Evolutionary conservation across 768 basidiomycete species (phyloP), one percentile per base, ranked within the genome.

Genomic region (Lyophyllum shimeji): DNA sequence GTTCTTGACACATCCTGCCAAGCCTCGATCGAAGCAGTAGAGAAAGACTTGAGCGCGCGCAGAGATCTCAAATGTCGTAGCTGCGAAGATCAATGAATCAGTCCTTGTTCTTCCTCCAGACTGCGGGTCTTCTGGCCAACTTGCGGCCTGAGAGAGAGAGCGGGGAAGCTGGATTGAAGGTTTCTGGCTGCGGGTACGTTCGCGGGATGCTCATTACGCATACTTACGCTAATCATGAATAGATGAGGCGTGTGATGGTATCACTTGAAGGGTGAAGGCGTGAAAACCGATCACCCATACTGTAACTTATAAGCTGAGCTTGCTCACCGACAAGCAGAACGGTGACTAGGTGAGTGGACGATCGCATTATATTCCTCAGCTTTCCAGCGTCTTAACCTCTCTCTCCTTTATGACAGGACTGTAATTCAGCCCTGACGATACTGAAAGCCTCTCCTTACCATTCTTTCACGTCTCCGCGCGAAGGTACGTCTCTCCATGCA

Each of bases 371-470:
- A 27, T 46, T 9, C 3, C 27, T 13, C 7, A 20, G 24, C 20
- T 12, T 18, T n/a, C 12, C 31, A 12, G 15, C 4, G 11, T 12
- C 15, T 13, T 37, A 5, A 37, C 15, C 15, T 13, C 7, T 37
- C 44, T 27, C 53, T 39, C 8, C 31, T 47, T 40, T 54, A 54
- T 54, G 52, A 46, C 44, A 18, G 37, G 31, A 3, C 52, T 24
- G 17, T 31, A 46, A 23, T 2, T 23, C 52, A 11, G 15, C 43
- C 27, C 23, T 34, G 12, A 37, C 13, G 31, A 13, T 8, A 31
- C 31, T 9, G 31, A 45, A 13, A 18, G 17, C 21, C 25, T 17
- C 18, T 3, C 20, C 17, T 23, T 25, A 2, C 43, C 4, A 12
- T 15, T 46, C 25, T 46, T 46, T 12, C 23, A 46, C 15, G 7